phyloP scores from a whole-genome alignment of 108 stramenopile species.

The Nitzschia sp. region DNA sequence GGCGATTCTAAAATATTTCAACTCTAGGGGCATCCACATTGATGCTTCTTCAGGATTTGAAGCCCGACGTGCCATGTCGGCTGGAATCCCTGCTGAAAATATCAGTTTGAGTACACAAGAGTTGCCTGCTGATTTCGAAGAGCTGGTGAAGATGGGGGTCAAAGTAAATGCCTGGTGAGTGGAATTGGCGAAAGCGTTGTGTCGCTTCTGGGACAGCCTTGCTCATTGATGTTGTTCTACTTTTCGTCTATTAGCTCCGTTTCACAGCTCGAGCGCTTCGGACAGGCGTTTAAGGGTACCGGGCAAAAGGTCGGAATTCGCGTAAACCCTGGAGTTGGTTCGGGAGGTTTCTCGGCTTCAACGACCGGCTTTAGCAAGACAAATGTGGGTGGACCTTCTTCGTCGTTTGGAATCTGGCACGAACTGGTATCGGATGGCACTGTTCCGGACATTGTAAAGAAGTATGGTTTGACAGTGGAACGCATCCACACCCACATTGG shows the following conservation, averaged over 20 bases:
- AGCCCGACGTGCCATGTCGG: slow-evolving; percentile 85
- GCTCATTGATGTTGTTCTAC: background rate
- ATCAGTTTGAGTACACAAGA: slow-evolving; percentile 96
- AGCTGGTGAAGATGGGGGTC: slow-evolving; percentile 79
- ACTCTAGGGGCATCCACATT: slow-evolving; percentile 88
- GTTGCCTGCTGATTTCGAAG: slow-evolving; percentile 87
- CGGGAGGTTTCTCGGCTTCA: slow-evolving; percentile 93
- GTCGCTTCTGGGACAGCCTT: background rate
- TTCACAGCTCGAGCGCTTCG: slow-evolving; percentile 89
- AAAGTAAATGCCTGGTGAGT: slow-evolving; percentile 86
- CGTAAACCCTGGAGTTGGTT: slow-evolving; percentile 97
- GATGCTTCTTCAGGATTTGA: slow-evolving; percentile 95
- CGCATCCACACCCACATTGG: slow-evolving; percentile 99
- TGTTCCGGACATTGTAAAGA: slow-evolving; percentile 83
- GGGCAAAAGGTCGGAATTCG: slow-evolving; percentile 91
- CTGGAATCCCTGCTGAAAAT: slow-evolving; percentile 85
- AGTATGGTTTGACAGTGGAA: slow-evolving; percentile 89
- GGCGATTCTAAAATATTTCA: slow-evolving; percentile 89
- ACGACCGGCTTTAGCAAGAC: slow-evolving; percentile 91
- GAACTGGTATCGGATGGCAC: slow-evolving; percentile 78
- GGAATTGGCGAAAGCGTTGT: background rate
- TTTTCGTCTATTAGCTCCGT: slow-evolving; percentile 67
- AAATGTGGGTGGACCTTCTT: slow-evolving; percentile 96
- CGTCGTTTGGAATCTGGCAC: slow-evolving; percentile 96
- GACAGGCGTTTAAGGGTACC: slow-evolving; percentile 77